Percentiles rank a stretch among this genome's conserved stretches.
Conservation (phyloP, 1,284 basidiomycete species). For the Phellopilus nigrolimitatus region DNA sequence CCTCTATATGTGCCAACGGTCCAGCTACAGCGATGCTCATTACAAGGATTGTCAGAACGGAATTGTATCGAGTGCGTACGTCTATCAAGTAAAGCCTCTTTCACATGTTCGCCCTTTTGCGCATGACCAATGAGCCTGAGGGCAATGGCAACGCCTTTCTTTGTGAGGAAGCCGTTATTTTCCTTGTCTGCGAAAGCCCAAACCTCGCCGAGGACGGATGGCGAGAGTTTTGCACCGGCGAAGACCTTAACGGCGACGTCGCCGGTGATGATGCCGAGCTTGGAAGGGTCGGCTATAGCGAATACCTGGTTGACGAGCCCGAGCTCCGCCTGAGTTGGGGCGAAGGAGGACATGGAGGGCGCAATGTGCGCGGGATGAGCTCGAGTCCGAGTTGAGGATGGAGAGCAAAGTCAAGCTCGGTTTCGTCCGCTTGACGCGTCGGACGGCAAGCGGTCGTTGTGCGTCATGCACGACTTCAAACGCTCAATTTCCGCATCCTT, state of each 20-base stretch:
- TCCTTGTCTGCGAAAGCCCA: slow-evolving; percentile 92
- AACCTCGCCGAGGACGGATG: slow-evolving; percentile 84
- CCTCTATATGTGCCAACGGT: slow-evolving; percentile 77
- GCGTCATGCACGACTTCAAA: no score
- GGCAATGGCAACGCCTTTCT: slow-evolving; percentile 81
- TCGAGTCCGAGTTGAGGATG: not conserved
- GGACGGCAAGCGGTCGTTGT: no score
- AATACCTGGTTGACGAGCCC: slow-evolving; percentile 70
- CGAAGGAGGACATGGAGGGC: slow-evolving; percentile 59
- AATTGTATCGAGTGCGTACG: slow-evolving; percentile 44
- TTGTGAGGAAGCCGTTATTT: slow-evolving; percentile 88
- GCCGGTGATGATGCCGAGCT: slow-evolving; percentile 79
- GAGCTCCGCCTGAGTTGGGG: slow-evolving; percentile 61
- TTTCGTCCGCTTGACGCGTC: not conserved
- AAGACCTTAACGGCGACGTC: slow-evolving; percentile 82
- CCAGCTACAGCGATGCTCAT: slow-evolving; percentile 51
- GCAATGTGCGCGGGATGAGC: not conserved
- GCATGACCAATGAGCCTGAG: slow-evolving; percentile 90
- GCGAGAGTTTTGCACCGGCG: slow-evolving; percentile 70
- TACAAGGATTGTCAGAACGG: slow-evolving; percentile 13
- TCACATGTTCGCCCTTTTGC: slow-evolving; percentile 78
- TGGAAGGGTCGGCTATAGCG: slow-evolving; percentile 61
- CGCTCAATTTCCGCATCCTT: no score
- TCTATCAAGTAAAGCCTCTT: slow-evolving; percentile 56
- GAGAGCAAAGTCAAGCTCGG: not conserved